A percentile compares a stretch with the other conserved stretches of the same genome.
Evolutionary conservation across 257 asterid species (phyloP).

Genomic region (Avicennia marina): DNA sequence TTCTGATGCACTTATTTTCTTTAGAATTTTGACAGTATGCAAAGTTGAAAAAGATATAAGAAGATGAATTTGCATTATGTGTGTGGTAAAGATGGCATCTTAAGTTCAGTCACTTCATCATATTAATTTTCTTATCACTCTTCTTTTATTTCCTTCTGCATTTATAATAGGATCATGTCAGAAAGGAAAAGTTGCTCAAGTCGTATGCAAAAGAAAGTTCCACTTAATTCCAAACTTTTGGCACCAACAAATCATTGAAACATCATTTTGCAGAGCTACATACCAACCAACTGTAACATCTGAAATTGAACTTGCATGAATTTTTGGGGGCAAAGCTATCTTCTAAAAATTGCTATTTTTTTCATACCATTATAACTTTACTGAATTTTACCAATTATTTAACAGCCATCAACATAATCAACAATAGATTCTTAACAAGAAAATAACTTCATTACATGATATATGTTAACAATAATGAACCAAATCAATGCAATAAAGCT

Average conservation of each 20-base stretch:
- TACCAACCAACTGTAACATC: too few relatives aligned
- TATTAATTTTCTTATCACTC: not conserved
- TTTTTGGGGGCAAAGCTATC: too few relatives aligned
- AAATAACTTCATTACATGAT: too few relatives aligned
- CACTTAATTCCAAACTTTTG: not conserved
- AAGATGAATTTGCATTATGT: constrained; percentile 4
- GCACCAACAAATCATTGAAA: not conserved
- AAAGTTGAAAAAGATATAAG: constrained; percentile 5
- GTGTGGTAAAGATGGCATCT: constrained; percentile 13
- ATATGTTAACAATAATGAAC: not conserved
- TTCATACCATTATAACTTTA: too few relatives aligned
- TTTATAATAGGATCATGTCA: too few relatives aligned
- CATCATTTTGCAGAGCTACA: not conserved
- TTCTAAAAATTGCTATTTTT: too few relatives aligned
- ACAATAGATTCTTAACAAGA: too few relatives aligned
- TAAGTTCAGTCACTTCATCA: constrained; percentile 1
- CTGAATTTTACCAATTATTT: too few relatives aligned
- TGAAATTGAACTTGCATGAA: too few relatives aligned
- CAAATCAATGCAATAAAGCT: constrained; percentile 1
- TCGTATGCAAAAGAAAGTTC: too few relatives aligned
- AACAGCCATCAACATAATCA: too few relatives aligned
- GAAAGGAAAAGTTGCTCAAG: too few relatives aligned
- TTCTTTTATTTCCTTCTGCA: not conserved
- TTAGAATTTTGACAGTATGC: constrained; percentile 35
- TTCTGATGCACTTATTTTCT: constrained; percentile 62